Evolutionary conservation across 2,329 filamentous ascomycete genomes (phyloP), one percentile per base, ranked within the genome.

Genomic region (Geosmithia putterillii): DNA sequence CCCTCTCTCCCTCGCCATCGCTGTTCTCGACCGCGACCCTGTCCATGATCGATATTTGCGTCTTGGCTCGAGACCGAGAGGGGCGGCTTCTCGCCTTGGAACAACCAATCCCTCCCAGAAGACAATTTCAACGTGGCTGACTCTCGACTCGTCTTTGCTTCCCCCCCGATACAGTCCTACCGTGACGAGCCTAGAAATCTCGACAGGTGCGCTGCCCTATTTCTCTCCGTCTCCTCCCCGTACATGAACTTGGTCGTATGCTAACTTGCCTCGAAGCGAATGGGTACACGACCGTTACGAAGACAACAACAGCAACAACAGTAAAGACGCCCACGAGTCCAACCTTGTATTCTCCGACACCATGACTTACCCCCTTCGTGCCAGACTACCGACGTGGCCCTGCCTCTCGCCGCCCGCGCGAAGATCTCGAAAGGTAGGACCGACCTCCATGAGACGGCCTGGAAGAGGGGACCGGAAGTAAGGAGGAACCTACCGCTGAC

Each of bases 231-330:
- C 10, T 32, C 28, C 28, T 32, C 28, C 28, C 28, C 28, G 28
- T n/a, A n/a, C n/a, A 20, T 25, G 4, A n/a, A n/a, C n/a, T n/a
- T n/a, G n/a, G n/a, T n/a, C n/a, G n/a, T n/a, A n/a, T n/a, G 21
- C 39, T 41, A n/a, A 41, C 37, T 39, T 6, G 14, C 6, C 22
- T 44, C 38, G 20, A 49, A 86, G 86, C 57, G 88, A 94, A 70
- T 95, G 89, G 89, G 86, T 95, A 53, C 89, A 95, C 61, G 86
- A 94, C 66, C 85, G 81, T 59, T 94, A 79, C 60, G 85, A 92
- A 61, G 85, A 86, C 56, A 75, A 81, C 60, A 73, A 12, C 28
- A 7, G 6, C 28, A 32, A 81, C 74, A 67, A 81, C 74, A 67
- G 40, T 43, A 32, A 44, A 18, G 20, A 18, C 21, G n/a, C 41